These are phyloP conservation scores for Gossypium laxum DNA, from an alignment of 441 rosid genomes.

Conservation along the genomic window DNA sequence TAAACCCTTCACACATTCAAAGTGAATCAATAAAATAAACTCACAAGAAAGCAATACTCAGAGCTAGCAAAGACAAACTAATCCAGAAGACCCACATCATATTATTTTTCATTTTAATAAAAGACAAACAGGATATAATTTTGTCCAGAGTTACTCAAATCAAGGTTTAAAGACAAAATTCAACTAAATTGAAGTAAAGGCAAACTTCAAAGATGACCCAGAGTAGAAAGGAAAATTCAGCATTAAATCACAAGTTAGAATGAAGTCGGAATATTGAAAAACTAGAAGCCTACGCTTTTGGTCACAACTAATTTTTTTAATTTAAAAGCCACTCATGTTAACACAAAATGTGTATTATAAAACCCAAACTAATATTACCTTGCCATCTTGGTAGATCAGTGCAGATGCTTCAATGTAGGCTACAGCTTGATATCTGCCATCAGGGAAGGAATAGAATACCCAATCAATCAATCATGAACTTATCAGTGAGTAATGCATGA, in stretches of 20 bases:
- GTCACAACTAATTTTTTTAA: background rate
- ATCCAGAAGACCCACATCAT: background rate
- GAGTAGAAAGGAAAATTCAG: background rate
- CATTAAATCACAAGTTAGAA: background rate
- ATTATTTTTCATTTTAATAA: background rate
- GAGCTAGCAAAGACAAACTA: background rate
- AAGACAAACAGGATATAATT: background rate
- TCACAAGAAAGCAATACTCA: background rate
- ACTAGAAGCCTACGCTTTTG: background rate
- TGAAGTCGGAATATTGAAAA: background rate
- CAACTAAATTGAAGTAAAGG: background rate
- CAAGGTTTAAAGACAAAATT: background rate
- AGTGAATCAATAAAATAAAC: background rate
- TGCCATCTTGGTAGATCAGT: constrained; percentile 88
- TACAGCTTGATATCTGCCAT: constrained; percentile 83
- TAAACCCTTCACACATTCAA: background rate
- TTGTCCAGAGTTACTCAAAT: background rate
- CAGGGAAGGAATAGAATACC: background rate
- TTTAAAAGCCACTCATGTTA: background rate
- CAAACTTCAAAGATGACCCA: background rate
- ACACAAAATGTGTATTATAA: background rate
- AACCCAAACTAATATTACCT: constrained; percentile 32
- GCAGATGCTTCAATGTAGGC: constrained; percentile 96
- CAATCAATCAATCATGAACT: background rate
- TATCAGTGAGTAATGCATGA: background rate